Percentiles rank a stretch among this genome's conserved stretches.
phyloP scores from a whole-genome alignment of 2,329 filamentous ascomycete genomes.

The Hymenoscyphus fructigenus region DNA sequence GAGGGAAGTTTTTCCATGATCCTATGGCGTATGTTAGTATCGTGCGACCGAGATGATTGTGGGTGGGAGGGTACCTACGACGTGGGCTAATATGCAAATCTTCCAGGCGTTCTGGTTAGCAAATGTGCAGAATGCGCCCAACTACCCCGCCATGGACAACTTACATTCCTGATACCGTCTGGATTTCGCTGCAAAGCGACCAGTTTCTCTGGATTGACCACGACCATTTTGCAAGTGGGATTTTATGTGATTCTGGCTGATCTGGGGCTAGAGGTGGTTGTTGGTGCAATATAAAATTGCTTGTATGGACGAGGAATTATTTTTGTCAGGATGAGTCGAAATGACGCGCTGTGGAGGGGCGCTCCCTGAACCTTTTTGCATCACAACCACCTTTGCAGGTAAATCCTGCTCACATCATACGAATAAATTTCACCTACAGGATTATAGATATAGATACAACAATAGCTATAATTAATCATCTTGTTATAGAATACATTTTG shows the following conservation, averaged over 20 bases:
- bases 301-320: not conserved
- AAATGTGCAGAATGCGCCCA: slow-evolving; percentile 10
- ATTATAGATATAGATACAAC: not conserved
- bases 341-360: not conserved
- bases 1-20: slow-evolving; percentile 97
- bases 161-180: slow-evolving; percentile 88
- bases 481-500: too few relatives aligned
- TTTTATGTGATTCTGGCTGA: slow-evolving; percentile 17
- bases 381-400: not conserved
- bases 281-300: not conserved
- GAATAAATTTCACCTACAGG: not conserved
- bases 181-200: slow-evolving; percentile 85
- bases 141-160: slow-evolving; percentile 37
- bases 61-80: slow-evolving; percentile 50
- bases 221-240: slow-evolving; percentile 64
- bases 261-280: not conserved
- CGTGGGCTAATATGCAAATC: slow-evolving; percentile 95
- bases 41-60: not conserved
- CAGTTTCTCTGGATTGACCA: slow-evolving; percentile 87
- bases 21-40: slow-evolving; percentile 45
- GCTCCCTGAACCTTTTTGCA: slow-evolving; percentile 4
- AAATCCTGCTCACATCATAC: not conserved
- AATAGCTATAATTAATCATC: not conserved
- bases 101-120: slow-evolving; percentile 39
- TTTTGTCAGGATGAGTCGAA: slow-evolving; percentile 1